These are phyloP conservation scores for Pichia kluyveri DNA, from an alignment of 805 yeast species.

Conservation along the genomic window DNA sequence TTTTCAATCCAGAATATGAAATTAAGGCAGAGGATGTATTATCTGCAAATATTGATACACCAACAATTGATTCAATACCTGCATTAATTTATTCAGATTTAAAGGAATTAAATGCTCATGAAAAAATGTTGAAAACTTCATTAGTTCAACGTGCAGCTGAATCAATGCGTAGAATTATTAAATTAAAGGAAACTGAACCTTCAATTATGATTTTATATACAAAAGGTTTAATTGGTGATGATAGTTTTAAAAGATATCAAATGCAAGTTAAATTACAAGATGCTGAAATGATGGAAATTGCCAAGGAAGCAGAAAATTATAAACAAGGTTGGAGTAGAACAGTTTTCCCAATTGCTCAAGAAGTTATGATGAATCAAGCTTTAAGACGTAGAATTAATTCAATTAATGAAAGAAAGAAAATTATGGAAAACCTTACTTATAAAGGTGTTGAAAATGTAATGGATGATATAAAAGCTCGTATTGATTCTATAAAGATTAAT, in stretches of 20 bases:
- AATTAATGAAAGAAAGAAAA: slow-evolving; percentile 34
- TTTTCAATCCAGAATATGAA: slow-evolving; percentile 8
- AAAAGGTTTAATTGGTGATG: slow-evolving; percentile 88
- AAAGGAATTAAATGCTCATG: slow-evolving; percentile 56
- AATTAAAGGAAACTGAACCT: slow-evolving; percentile 70
- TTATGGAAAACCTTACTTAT: slow-evolving; percentile 25
- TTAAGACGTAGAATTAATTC: slow-evolving; percentile 61
- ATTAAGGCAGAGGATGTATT: not conserved
- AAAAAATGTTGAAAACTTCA: slow-evolving; percentile 39
- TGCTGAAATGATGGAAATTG: slow-evolving; percentile 68
- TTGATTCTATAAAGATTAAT: slow-evolving; percentile 7
- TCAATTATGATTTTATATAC: slow-evolving; percentile 67
- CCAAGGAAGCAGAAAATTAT: slow-evolving; percentile 60
- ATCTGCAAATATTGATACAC: not conserved
- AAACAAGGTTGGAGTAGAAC: slow-evolving; percentile 63
- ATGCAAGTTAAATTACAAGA: slow-evolving; percentile 74
- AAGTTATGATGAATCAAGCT: slow-evolving; percentile 88
- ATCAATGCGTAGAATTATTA: slow-evolving; percentile 73
- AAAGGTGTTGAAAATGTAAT: slow-evolving; percentile 17
- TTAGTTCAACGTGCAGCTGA: slow-evolving; percentile 65
- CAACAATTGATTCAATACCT: slow-evolving; percentile 13
- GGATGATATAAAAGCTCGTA: slow-evolving; percentile 8
- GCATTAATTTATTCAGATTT: slow-evolving; percentile 9
- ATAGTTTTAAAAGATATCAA: slow-evolving; percentile 68
- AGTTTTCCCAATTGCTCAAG: slow-evolving; percentile 74